Evolutionary conservation across 1,284 basidiomycete species (phyloP), one percentile per base, ranked within the genome.

Genomic region (Ceratobasidium sp.): DNA sequence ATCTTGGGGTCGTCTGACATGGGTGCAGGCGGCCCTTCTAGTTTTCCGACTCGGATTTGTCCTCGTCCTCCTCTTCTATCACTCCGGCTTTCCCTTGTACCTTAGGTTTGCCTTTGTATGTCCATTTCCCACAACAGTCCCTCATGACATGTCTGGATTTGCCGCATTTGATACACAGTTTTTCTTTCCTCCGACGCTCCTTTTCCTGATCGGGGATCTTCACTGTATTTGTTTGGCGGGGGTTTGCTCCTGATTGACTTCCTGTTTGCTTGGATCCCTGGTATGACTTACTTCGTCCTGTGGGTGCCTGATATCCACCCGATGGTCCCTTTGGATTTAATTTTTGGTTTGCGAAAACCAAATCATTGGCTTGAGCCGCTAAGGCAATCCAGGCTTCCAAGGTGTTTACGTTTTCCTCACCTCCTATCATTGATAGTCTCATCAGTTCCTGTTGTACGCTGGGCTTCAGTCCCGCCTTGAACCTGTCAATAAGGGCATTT

Each of bases 141-240:
- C 23, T 47, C 8, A 58, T 2, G 6, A 33, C 23, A 47, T 67
- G 64, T 51, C 64, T 31, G 3, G 26, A 4, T 15, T 53, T 53
- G 33, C 31, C 49, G 23, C 64, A 67, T 33, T 67, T 67, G 10
- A 67, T 49, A 31, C 64, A 71, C 3, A 28, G 37, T 11, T 28
- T 15, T 60, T 58, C 67, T 11, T 45, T 45, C 11, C 53, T 45
- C 3, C 54, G 11, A 3, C 37, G n/a, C 2, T 71, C 54, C n/a
- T 35, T 67, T 33, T 67, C 63, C 53, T 67, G 47, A 26, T 66
- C 35, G 20, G 31, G 47, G 23, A 51, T 31, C 17, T 7, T 17
- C 35, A 15, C 49, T 20, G 8, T 31, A 17, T 51, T n/a, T 15
- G 35, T 26, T 35, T 67, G 28, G 35, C n/a, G 26, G 2, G 13